These are phyloP conservation scores for Phalaenopsis equestris DNA, from an alignment of 106 monocot species.

Conservation along the genomic window DNA sequence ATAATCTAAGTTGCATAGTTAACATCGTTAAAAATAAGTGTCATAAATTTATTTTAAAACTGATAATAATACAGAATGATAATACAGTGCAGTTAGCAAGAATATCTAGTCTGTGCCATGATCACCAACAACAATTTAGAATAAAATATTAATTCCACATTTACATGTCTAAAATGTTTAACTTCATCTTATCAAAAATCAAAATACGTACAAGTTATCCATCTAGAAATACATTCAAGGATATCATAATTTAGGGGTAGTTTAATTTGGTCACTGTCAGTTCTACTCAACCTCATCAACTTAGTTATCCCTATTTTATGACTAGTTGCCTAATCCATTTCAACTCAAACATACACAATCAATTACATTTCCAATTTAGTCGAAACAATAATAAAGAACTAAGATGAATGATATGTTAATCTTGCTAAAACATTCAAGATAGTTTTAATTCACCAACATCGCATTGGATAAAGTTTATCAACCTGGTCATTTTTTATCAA, in stretches of 20 bases:
- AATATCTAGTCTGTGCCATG: neutral
- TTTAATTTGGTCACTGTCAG: neutral
- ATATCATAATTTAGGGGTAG: neutral
- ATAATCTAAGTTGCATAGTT: neutral
- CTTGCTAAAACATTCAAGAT: neutral
- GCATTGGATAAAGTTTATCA: neutral
- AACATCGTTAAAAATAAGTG: neutral
- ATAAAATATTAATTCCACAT: neutral
- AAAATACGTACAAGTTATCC: neutral
- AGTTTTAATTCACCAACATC: neutral
- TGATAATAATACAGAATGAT: neutral
- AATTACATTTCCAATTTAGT: neutral
- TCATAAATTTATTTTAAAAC: neutral
- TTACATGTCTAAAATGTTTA: neutral
- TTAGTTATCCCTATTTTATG: too few species aligned
- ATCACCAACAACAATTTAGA: neutral
- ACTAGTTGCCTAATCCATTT: neutral
- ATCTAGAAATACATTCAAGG: neutral
- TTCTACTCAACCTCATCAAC: neutral
- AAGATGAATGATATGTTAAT: neutral
- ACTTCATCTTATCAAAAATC: neutral
- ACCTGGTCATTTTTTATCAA: neutral
- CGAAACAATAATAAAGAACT: neutral
- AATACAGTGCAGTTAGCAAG: neutral
- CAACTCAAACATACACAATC: neutral